Evolutionary conservation across 2,329 filamentous ascomycete genomes (phyloP).

Genomic region (Stagonosporopsis rhizophila): DNA sequence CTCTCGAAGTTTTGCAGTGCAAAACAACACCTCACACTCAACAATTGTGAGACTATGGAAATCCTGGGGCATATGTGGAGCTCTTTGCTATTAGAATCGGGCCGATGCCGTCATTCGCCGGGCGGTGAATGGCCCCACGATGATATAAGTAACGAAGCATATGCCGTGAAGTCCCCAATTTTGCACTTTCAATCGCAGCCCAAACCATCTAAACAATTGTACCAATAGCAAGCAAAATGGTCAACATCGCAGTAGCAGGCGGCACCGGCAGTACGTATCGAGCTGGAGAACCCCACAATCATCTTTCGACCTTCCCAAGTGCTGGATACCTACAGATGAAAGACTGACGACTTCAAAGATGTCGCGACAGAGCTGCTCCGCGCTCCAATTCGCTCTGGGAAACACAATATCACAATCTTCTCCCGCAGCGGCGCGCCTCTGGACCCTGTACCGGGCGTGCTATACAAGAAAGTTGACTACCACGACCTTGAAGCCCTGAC

Average conservation of each 20-base stretch:
- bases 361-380: conserved; percentile 63
- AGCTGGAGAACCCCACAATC: not conserved
- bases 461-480: conserved; percentile 57
- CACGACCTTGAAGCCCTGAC: conserved; percentile 49
- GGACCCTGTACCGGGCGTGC: conserved; percentile 37
- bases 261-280: conserved; percentile 45
- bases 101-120: conserved; percentile 14
- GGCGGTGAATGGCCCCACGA: conserved; percentile 4
- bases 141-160: conserved; percentile 5
- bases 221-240: conserved; percentile 26
- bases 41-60: not conserved
- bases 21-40: not conserved
- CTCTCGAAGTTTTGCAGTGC: not conserved
- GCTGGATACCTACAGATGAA: not conserved
- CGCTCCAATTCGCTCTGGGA: conserved; percentile 55
- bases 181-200: not conserved
- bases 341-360: conserved; percentile 46
- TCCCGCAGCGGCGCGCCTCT: conserved; percentile 53
- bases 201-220: not conserved
- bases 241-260: conserved; percentile 46
- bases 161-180: not conserved
- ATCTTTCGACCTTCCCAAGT: not conserved
- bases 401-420: conserved; percentile 62
- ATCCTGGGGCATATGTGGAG: conserved; percentile 7
- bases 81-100: conserved; percentile 3